Base-by-base conservation (phyloP, 495 filamentous ascomycete genomes). In the Penicillium macrosclerotiorum region DNA sequence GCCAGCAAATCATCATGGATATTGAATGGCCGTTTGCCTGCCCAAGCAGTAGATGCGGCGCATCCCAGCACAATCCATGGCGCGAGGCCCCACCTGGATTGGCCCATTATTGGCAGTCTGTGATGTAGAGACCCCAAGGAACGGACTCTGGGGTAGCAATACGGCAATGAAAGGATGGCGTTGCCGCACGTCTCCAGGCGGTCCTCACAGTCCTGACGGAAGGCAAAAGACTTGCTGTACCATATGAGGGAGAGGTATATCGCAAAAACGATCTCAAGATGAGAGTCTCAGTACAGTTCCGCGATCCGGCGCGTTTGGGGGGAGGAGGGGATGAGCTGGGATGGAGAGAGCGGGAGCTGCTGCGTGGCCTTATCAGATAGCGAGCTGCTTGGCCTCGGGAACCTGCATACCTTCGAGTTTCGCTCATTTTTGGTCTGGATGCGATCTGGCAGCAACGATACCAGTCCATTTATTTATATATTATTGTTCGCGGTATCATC, bases 1-100 rank as follows among this genome's bases (percentile, higher is more conserved):
- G 93, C 92, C 26, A 96, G 75, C 8, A 98, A 63, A 64, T 98
- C 93, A 60, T 97, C 91, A 56, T 94, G 82, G 24, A 95, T 85
- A 57, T 81, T 89, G 68, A 90, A 91, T 20, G 78, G 68, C 57
- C 73, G 73, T 47, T 76, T 80, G 46, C 64, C 73, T 4, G 79
- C 82, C 49, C 71, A 66, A 19, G 67, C 73, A 33, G 60, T 63
- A 4, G 69, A 62, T 11, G 59, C 69, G 42, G 73, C 65, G 33
- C 57, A 67, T 19, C 57, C 53, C 32, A 73, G 46, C 19, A 52
- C 49, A 7, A 72, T 55, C 45, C 63, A 64, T 13, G 65, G 53
- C 20, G 57, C 26, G 14, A 64, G 35, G 7, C 45, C 48, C 36
- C 55, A 51, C 32, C 47, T 55, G 32, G 51, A 51, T 31, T 53